These are phyloP conservation scores for Hippophae gyantsensis DNA, from an alignment of 306 rosid species.

Conservation along the genomic window DNA sequence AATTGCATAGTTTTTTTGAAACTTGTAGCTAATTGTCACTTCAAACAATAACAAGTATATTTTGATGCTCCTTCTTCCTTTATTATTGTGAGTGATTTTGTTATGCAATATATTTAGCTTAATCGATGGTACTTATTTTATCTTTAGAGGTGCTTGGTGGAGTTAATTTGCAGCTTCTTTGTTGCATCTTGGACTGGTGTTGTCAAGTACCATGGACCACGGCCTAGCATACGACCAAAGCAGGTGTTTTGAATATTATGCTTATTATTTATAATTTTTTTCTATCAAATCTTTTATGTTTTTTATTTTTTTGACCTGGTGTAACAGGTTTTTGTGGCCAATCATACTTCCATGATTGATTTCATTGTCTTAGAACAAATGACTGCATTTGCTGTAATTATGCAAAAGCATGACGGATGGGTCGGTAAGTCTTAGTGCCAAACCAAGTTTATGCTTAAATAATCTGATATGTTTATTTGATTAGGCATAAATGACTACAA, in stretches of 20 bases:
- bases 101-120: background rate
- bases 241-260: conserved; percentile 38
- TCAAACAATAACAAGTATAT: no score
- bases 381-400: conserved; percentile 96
- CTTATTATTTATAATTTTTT: background rate
- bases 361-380: conserved; percentile 92
- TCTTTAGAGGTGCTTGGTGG: conserved; percentile 77
- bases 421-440: conserved; percentile 57
- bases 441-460: no score
- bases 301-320: no score
- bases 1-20: background rate
- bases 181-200: conserved; percentile 99
- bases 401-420: conserved; percentile 99
- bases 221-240: conserved; percentile 83
- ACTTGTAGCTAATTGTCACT: background rate
- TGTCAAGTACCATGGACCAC: conserved; percentile 93
- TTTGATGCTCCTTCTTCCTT: conserved; percentile 1
- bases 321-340: conserved; percentile 87
- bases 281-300: background rate
- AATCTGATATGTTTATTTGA: no score
- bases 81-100: background rate
- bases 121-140: conserved; percentile 10
- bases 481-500: no score
- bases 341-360: conserved; percentile 96
- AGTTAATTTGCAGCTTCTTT: conserved; percentile 93